Conservation (phyloP, 768 basidiomycete species). For the Tephrocybe sp. region DNA sequence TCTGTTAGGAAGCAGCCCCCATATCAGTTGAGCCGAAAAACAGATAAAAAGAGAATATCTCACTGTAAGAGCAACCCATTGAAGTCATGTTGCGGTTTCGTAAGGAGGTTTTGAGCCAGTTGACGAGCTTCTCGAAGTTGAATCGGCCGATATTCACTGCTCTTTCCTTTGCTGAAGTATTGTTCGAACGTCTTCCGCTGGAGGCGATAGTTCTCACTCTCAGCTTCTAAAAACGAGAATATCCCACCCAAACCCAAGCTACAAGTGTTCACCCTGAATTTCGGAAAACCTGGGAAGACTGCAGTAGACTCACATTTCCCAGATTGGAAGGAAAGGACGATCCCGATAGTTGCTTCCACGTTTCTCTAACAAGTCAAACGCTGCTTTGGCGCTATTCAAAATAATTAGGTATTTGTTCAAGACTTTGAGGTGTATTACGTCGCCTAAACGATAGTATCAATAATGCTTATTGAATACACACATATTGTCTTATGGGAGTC, state of each 20-base stretch:
- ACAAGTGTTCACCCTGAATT: background rate
- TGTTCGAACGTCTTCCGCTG: constrained; percentile 18
- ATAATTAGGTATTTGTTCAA: constrained; percentile 23
- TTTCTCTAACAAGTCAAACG: constrained; percentile 24
- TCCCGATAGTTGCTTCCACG: constrained; percentile 24
- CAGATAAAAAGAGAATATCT: too few species aligned
- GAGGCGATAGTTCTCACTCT: constrained; percentile 16
- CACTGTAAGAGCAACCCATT: too few species aligned
- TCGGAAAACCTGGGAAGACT: background rate
- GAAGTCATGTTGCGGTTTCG: constrained; percentile 16
- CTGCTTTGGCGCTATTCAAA: constrained; percentile 22
- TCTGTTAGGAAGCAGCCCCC: too few species aligned
- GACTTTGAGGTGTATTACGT: constrained; percentile 7
- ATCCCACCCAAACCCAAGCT: constrained; percentile 16
- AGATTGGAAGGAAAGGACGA: constrained; percentile 14
- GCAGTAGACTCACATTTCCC: constrained; percentile 14
- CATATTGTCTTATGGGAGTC: too few species aligned
- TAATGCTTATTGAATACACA: too few species aligned
- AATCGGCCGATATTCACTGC: constrained; percentile 20
- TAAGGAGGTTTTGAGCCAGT: constrained; percentile 27
- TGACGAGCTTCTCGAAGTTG: constrained; percentile 26
- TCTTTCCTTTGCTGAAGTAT: constrained; percentile 16
- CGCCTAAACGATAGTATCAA: too few species aligned
- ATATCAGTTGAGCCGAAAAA: too few species aligned
- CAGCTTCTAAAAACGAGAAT: constrained; percentile 12